Conservation (phyloP, 2,329 filamentous ascomycete genomes). For the Gnomoniopsis smithogilvyi region DNA sequence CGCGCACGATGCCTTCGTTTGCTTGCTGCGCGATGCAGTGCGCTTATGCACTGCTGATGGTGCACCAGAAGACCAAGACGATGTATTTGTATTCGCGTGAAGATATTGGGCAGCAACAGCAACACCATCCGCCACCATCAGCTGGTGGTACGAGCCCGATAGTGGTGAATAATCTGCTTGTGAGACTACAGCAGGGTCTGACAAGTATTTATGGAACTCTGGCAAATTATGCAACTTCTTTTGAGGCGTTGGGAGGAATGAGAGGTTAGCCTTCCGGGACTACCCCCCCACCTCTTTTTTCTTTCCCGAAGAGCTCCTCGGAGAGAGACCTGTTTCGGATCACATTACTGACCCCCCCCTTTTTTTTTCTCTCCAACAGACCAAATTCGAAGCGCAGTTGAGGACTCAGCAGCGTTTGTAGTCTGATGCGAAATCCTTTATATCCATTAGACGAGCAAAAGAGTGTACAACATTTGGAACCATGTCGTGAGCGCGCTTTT, state of each 20-base stretch:
- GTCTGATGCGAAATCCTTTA: background rate
- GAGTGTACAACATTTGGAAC: background rate
- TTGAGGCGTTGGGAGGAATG: constrained; percentile 43
- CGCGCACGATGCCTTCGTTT: constrained; percentile 43
- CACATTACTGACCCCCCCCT: too few species aligned
- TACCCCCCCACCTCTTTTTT: too few species aligned
- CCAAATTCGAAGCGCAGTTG: constrained; percentile 24
- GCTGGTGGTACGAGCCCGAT: constrained; percentile 9
- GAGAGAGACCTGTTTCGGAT: background rate
- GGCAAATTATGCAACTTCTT: constrained; percentile 41
- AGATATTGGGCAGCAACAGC: constrained; percentile 19
- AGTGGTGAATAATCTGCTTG: constrained; percentile 32
- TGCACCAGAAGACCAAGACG: constrained; percentile 38
- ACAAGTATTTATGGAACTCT: constrained; percentile 38
- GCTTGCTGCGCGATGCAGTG: constrained; percentile 45
- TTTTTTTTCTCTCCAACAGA: constrained; percentile 18
- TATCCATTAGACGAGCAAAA: background rate
- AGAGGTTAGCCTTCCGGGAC: constrained; percentile 30
- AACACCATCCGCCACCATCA: background rate
- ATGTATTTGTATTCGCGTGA: constrained; percentile 27
- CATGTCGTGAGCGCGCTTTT: background rate
- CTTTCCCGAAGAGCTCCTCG: too few species aligned
- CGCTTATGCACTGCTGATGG: constrained; percentile 41
- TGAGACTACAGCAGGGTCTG: constrained; percentile 38
- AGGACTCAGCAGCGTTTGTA: constrained; percentile 21